Evolutionary conservation across 106 monocot species (phyloP), one percentile per base, ranked within the genome.

Genomic region (Apostasia ramifera): DNA sequence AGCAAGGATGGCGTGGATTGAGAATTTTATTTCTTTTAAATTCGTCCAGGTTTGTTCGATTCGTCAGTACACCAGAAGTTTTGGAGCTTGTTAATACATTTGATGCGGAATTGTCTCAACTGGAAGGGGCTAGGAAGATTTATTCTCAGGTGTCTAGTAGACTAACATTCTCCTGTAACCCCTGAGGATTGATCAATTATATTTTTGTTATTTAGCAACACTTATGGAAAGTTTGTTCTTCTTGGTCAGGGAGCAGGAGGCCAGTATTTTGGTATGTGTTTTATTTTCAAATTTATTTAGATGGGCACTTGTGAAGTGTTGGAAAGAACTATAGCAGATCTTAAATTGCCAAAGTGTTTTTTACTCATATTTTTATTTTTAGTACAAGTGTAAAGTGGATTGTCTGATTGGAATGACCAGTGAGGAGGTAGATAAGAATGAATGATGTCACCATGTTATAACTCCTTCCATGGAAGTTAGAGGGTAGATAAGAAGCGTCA

Each of bases 41-140:
- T 62, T 13, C 12, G 39, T 79, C 52, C 79, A 98, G 97, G 73
- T 98, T 98, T 90, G 97, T 98, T 66, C 82, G 97, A 55, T 93
- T 92, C 69, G 92, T 98, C 38, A 98, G 92, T 70, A 98, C 97
- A 38, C 97, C 97, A 13, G 97, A 98, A 67, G 87, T 98, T 12
- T 67, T 98, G 81, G 97, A 92, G 59, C 63, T 87, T 74, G 90
- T 88, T 40, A 87, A 85, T 77, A 93, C 92, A 62, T 83, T 85
- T 70, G 97, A 98, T 85, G 83, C 79, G 6, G 97, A 98, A 79
- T 81, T 90, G 87, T 85, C 80, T 37, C 92, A 98, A 60, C 70
- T 98, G 72, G 97, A 98, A 83, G 89, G 81, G 57, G 97, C 92
- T 2, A 89, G 83, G 73, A 90, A 68, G 59, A 87, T 92, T 63